Evolutionary conservation across 495 filamentous ascomycete genomes (phyloP).

Genomic region (Penicillium paradoxum): DNA sequence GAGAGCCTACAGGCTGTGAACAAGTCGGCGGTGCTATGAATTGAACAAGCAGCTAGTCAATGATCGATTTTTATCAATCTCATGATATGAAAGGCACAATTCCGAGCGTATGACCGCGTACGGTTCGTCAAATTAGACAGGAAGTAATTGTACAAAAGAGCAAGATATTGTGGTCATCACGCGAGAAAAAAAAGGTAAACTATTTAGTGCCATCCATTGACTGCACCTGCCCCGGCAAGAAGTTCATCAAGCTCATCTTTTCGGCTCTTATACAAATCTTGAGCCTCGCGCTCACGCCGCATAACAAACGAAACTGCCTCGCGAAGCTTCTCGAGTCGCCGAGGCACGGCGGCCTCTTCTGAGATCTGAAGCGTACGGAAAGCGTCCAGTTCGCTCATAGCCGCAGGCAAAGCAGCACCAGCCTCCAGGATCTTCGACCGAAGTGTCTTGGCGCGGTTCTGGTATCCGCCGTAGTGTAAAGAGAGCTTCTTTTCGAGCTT

Average conservation of each 20-base stretch:
- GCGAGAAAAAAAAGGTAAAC: constrained; percentile 6
- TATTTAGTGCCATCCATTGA: constrained; percentile 44
- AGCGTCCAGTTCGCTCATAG: constrained; percentile 64
- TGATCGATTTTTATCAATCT: not conserved
- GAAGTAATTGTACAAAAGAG: constrained; percentile 21
- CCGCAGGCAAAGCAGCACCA: constrained; percentile 67
- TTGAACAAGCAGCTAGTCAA: not conserved
- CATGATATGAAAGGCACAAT: not conserved
- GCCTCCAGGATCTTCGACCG: constrained; percentile 78
- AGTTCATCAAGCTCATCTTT: constrained; percentile 75
- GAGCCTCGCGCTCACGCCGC: constrained; percentile 81
- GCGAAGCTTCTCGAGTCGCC: constrained; percentile 68
- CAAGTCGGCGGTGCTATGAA: not conserved
- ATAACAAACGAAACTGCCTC: constrained; percentile 81
- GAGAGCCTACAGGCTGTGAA: not conserved
- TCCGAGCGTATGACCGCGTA: not conserved
- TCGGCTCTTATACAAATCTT: constrained; percentile 72
- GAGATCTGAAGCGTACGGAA: constrained; percentile 70
- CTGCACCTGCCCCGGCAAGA: constrained; percentile 30
- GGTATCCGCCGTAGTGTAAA: constrained; percentile 83
- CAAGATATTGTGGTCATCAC: constrained; percentile 15
- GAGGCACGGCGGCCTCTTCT: constrained; percentile 68
- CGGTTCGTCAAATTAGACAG: constrained; percentile 13
- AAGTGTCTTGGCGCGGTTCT: constrained; percentile 75
- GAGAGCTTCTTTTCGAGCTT: constrained; percentile 93